Conservation (phyloP, 352 stramenopile genomes). For the Globisporangium camurandrum region DNA sequence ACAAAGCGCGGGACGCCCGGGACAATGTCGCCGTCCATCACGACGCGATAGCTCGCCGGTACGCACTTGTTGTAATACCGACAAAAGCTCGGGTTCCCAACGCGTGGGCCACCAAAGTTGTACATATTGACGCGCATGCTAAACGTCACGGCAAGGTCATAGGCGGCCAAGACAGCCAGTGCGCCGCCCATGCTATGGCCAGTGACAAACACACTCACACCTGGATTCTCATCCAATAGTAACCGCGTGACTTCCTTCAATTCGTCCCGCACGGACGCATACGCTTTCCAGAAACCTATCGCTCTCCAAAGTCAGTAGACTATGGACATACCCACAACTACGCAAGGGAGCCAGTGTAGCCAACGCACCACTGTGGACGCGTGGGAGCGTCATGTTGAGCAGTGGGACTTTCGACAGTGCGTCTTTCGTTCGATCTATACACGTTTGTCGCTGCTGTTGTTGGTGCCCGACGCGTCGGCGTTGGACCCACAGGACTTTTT, state of each 20-base stretch:
- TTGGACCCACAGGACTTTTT: slow-evolving; percentile 77
- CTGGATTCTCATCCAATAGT: slow-evolving; percentile 74
- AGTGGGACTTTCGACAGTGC: slow-evolving; percentile 68
- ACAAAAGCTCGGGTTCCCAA: slow-evolving; percentile 81
- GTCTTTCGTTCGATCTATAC: slow-evolving; percentile 50
- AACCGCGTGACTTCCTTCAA: slow-evolving; percentile 70
- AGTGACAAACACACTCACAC: slow-evolving; percentile 87
- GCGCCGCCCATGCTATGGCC: slow-evolving; percentile 90
- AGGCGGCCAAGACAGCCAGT: slow-evolving; percentile 83
- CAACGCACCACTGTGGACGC: slow-evolving; percentile 69
- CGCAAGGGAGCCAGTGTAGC: not conserved
- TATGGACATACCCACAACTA: not conserved
- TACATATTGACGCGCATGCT: slow-evolving; percentile 86
- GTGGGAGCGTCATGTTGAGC: slow-evolving; percentile 78
- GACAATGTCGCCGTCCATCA: slow-evolving; percentile 80
- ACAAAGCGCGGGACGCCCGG: slow-evolving; percentile 66
- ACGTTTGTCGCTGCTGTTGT: no score
- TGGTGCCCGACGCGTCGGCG: no score
- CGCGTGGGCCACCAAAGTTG: slow-evolving; percentile 82
- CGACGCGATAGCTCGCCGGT: slow-evolving; percentile 71
- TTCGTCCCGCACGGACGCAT: slow-evolving; percentile 70
- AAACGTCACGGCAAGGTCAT: slow-evolving; percentile 81
- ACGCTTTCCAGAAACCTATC: slow-evolving; percentile 80
- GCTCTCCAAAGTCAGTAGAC: not conserved
- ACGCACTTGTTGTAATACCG: slow-evolving; percentile 69